Percentiles rank a stretch among this genome's conserved stretches.
These are phyloP conservation scores for Kondoa subrosea DNA, from an alignment of 768 basidiomycete genomes.

Conservation along the genomic window DNA sequence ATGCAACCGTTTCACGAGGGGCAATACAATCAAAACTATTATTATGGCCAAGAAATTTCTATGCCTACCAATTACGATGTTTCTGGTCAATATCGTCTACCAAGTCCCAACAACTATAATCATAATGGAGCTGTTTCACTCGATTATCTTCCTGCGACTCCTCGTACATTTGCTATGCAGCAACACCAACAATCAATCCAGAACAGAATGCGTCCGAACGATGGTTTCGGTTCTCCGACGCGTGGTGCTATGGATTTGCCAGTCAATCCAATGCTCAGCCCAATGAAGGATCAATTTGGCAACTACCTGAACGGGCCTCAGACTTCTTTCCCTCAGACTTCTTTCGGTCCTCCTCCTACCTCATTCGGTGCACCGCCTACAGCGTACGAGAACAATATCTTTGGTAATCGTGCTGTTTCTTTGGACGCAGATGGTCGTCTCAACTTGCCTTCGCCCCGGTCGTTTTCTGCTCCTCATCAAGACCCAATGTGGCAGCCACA, in stretches of 20 bases:
- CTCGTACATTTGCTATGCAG: slow-evolving; percentile 8
- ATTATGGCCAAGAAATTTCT: not conserved
- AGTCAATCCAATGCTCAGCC: not conserved
- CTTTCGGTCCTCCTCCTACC: not conserved
- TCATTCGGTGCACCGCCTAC: no score
- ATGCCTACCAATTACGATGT: not conserved
- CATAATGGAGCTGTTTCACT: not conserved
- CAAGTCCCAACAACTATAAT: not conserved
- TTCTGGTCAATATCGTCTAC: not conserved
- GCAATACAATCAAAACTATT: not conserved
- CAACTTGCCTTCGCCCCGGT: no score
- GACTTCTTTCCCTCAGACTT: not conserved
- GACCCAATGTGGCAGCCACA: no score
- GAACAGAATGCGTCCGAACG: not conserved
- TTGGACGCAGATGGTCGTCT: no score
- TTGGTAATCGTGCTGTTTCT: no score
- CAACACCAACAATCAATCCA: slow-evolving; percentile 1
- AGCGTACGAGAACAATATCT: no score
- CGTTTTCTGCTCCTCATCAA: no score
- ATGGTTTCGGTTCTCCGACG: not conserved
- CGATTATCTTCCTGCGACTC: not conserved
- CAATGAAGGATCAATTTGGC: not conserved
- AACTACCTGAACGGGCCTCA: not conserved
- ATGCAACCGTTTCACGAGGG: not conserved
- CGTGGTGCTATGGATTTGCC: not conserved